phyloP scores from a whole-genome alignment of 805 yeast genomes.

The Starmerella apicola region DNA sequence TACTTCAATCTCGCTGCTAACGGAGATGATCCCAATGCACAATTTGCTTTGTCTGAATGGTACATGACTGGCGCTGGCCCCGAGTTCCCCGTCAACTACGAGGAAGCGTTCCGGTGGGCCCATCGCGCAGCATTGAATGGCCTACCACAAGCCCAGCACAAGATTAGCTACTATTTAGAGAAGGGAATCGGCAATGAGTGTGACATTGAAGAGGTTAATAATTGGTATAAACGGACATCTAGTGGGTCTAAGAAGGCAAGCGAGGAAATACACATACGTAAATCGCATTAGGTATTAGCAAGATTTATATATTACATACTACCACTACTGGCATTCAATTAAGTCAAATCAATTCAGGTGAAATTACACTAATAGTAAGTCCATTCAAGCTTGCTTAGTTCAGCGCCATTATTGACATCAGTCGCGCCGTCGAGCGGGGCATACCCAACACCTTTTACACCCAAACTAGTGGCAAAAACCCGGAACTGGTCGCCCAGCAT shows the following conservation, averaged over 20 bases:
- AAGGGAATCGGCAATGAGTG: constrained; percentile 74
- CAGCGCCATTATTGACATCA: no score
- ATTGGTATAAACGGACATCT: no score
- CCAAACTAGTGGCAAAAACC: constrained; percentile 66
- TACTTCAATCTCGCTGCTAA: constrained; percentile 85
- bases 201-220: no score
- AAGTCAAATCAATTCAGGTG: no score
- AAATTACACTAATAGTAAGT: no score
- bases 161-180: constrained; percentile 72
- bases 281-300: no score
- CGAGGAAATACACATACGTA: no score
- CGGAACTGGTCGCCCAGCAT: constrained; percentile 46
- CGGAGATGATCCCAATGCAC: constrained; percentile 76
- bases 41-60: constrained; percentile 96
- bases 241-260: no score
- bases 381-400: constrained; percentile 8
- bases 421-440: constrained; percentile 3
- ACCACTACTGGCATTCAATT: no score
- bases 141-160: constrained; percentile 69
- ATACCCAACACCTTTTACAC: constrained; percentile 78
- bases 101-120: constrained; percentile 93
- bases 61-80: constrained; percentile 84
- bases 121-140: constrained; percentile 67
- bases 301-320: no score
- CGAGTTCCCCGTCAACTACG: constrained; percentile 60